Conservation (phyloP, 208 protist species). For the Wallacemonas sp. region DNA sequence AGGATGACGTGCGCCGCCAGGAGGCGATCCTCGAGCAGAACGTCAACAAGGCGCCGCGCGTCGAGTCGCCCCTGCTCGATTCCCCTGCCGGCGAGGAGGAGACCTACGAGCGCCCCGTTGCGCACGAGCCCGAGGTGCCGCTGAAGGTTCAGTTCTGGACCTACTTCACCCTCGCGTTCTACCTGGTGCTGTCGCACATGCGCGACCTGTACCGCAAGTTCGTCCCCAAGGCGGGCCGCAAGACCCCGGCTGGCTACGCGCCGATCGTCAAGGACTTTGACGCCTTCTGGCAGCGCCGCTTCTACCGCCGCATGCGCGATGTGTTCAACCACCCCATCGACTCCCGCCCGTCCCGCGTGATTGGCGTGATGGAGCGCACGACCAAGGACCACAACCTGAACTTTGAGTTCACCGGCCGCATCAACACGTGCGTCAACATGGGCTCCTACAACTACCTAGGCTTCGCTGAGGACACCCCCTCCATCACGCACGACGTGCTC, state of each 20-base stretch:
- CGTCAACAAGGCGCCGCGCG: slow-evolving; percentile 10
- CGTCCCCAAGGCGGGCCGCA: slow-evolving; percentile 32
- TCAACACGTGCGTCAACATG: slow-evolving; percentile 93
- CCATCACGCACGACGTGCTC: slow-evolving; percentile 81
- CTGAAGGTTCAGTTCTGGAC: slow-evolving; percentile 43
- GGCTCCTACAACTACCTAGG: slow-evolving; percentile 99
- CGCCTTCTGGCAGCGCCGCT: slow-evolving; percentile 92
- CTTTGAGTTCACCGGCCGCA: slow-evolving; percentile 84
- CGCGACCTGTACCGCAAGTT: slow-evolving; percentile 61
- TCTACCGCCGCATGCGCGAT: slow-evolving; percentile 93
- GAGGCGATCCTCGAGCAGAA: slow-evolving; percentile 25
- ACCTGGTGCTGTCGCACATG: slow-evolving; percentile 50
- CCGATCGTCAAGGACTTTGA: slow-evolving; percentile 96
- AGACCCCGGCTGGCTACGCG: slow-evolving; percentile 85
- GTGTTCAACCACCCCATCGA: slow-evolving; percentile 93
- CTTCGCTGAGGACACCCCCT: slow-evolving; percentile 94
- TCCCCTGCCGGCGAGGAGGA: slow-evolving; percentile 24
- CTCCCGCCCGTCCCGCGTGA: slow-evolving; percentile 89
- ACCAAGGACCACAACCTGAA: slow-evolving; percentile 87
- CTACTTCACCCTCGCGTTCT: slow-evolving; percentile 64
- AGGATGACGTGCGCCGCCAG: slow-evolving; percentile 8
- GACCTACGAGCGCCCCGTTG: slow-evolving; percentile 2
- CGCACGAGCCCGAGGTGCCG: slow-evolving; percentile 31
- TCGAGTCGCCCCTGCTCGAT: slow-evolving; percentile 20
- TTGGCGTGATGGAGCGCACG: slow-evolving; percentile 93